Evolutionary conservation across 2,329 filamentous ascomycete species (phyloP).

Genomic region (Penicillium fuscoglaucum): DNA sequence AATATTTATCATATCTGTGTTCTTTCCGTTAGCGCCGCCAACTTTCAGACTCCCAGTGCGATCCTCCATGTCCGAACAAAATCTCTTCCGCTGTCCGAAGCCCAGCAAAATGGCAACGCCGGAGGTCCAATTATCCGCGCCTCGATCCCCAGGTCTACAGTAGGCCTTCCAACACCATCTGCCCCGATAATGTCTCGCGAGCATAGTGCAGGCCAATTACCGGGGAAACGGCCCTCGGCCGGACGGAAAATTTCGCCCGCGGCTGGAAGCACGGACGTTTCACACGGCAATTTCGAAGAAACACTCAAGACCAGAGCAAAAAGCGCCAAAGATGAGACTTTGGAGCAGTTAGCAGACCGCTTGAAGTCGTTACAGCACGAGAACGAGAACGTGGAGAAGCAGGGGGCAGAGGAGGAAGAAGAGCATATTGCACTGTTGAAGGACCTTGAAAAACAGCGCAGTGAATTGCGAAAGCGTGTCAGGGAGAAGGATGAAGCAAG

Average conservation of each 20-base stretch:
- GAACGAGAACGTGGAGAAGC: constrained; percentile 72
- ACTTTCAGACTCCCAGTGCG: constrained; percentile 86
- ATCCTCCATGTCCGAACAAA: constrained; percentile 80
- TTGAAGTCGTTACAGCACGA: constrained; percentile 80
- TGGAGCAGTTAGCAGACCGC: constrained; percentile 76
- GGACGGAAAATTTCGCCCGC: constrained; percentile 76
- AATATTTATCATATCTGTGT: constrained; percentile 93
- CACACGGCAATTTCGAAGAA: constrained; percentile 44
- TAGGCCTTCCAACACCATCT: constrained; percentile 60
- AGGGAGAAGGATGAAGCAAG: constrained; percentile 92
- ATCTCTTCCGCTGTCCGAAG: constrained; percentile 47
- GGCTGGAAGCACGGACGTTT: constrained; percentile 47
- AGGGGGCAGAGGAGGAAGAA: constrained; percentile 67
- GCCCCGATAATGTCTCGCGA: constrained; percentile 66
- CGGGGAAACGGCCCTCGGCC: constrained; percentile 65
- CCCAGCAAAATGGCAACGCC: constrained; percentile 37
- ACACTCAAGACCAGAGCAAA: constrained; percentile 37
- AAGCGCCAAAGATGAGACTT: constrained; percentile 63
- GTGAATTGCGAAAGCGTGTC: constrained; percentile 71
- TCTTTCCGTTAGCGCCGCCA: constrained; percentile 84
- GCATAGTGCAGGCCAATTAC: constrained; percentile 55
- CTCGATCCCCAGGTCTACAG: constrained; percentile 54
- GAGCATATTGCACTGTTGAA: constrained; percentile 67
- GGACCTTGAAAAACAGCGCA: constrained; percentile 73
- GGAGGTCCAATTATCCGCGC: constrained; percentile 51